A percentile compares a stretch with the other conserved stretches of the same genome.
These are phyloP conservation scores for Sugiyamaella sp. DNA, from an alignment of 1,139 yeast species.

Conservation along the genomic window DNA sequence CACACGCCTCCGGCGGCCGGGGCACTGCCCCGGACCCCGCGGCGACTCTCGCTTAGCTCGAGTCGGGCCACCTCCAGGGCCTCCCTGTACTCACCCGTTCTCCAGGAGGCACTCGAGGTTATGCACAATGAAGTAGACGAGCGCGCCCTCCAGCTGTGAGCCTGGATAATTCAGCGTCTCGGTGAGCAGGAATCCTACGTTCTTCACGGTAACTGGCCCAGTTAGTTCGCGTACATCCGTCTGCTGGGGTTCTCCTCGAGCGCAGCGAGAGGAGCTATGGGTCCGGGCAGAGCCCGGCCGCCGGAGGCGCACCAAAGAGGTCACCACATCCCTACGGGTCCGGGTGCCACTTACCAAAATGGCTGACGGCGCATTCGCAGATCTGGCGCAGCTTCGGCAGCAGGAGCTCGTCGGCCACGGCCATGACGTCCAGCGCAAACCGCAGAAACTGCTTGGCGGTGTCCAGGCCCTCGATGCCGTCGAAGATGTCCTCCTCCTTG, in stretches of 20 bases:
- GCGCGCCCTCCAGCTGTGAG: constrained; percentile 56
- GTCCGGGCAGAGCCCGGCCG: no score
- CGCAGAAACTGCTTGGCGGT: constrained; percentile 55
- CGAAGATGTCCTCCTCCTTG: constrained; percentile 51
- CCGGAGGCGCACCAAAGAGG: no score
- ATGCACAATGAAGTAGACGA: constrained; percentile 69
- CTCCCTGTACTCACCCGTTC: constrained; percentile 43
- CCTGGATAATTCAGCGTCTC: constrained; percentile 60
- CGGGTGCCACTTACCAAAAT: constrained; percentile 45
- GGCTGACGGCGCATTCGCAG: constrained; percentile 64
- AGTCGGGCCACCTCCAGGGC: no score
- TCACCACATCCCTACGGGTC: background rate
- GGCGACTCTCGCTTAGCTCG: no score
- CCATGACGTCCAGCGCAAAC: constrained; percentile 60
- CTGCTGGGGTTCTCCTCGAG: no score
- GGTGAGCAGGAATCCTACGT: constrained; percentile 58
- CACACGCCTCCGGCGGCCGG: background rate
- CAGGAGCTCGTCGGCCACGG: constrained; percentile 65
- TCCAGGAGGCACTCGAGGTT: constrained; percentile 67
- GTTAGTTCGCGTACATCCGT: no score
- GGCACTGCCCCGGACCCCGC: no score
- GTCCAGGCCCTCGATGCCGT: constrained; percentile 40
- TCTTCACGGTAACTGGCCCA: constrained; percentile 53
- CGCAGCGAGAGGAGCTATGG: no score
- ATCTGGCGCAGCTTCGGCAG: constrained; percentile 60